Percentiles rank a stretch among this genome's conserved stretches.
These are phyloP conservation scores for Nakaseomyces glabratus DNA, from an alignment of 1,139 yeast species.

Conservation along the genomic window DNA sequence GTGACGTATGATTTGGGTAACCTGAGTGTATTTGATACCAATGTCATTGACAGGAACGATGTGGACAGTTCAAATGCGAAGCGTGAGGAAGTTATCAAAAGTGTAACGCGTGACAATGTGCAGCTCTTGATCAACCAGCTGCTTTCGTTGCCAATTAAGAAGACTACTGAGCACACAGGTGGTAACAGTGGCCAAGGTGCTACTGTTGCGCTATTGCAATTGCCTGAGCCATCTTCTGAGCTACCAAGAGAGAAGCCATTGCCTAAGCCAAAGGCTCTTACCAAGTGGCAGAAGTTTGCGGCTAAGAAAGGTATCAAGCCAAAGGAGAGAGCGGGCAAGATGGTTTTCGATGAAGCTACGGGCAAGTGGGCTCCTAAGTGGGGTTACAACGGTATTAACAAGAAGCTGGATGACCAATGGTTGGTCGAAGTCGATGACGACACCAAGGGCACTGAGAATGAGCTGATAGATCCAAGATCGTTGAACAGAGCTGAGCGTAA, in stretches of 20 bases:
- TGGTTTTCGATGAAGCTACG: constrained; percentile 78
- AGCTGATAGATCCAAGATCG: constrained; percentile 78
- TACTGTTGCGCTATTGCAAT: constrained; percentile 69
- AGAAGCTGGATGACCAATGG: constrained; percentile 85
- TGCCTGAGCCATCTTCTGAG: constrained; percentile 76
- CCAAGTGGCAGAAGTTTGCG: constrained; percentile 97
- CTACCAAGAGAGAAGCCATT: constrained; percentile 93
- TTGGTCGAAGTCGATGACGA: constrained; percentile 86
- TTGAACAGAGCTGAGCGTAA: constrained; percentile 76
- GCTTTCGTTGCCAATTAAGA: constrained; percentile 77
- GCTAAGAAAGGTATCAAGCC: constrained; percentile 88
- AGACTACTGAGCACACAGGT: constrained; percentile 66
- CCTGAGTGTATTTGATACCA: constrained; percentile 75
- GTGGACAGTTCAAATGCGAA: constrained; percentile 42
- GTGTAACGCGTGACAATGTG: constrained; percentile 82
- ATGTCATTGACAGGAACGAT: constrained; percentile 61
- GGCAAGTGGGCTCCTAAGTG: constrained; percentile 98
- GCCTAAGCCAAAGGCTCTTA: constrained; percentile 84
- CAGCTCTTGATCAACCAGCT: constrained; percentile 87
- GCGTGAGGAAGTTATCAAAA: constrained; percentile 56
- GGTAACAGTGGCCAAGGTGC: constrained; percentile 54
- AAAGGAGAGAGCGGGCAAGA: constrained; percentile 82
- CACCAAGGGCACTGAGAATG: constrained; percentile 55
- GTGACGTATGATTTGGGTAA: constrained; percentile 81
- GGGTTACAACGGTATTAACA: constrained; percentile 95